Percentiles rank a stretch among this genome's conserved stretches.
phyloP scores from a whole-genome alignment of 2,329 filamentous ascomycete species.

The Claviceps cyperi region DNA sequence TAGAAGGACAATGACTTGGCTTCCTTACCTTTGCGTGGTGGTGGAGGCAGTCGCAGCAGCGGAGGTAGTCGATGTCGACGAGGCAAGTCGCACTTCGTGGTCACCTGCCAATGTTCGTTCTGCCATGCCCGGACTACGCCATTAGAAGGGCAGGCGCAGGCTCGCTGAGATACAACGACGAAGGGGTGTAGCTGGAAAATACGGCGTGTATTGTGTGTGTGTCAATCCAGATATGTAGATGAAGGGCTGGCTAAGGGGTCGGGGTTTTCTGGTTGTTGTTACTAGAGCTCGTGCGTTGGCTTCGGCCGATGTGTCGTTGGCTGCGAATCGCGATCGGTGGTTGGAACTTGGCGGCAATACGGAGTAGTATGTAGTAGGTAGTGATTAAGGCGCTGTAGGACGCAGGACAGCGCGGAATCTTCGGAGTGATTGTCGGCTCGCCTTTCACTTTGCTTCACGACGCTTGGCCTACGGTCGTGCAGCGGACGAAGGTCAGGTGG shows the following conservation, averaged over 20 bases:
- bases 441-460: neutral
- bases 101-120: conserved; percentile 44
- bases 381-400: neutral
- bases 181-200: neutral
- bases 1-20: neutral
- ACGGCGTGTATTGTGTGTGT: neutral
- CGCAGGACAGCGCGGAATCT: neutral
- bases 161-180: conserved; percentile 9
- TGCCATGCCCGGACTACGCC: conserved; percentile 53
- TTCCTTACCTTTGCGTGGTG: conserved; percentile 13
- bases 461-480: neutral
- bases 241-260: neutral
- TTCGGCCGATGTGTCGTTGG: neutral
- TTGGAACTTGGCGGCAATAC: neutral
- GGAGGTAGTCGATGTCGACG: conserved; percentile 21
- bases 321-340: neutral
- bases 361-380: no score
- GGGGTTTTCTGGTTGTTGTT: neutral
- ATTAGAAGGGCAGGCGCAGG: conserved; percentile 35
- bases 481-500: neutral
- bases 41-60: conserved; percentile 13
- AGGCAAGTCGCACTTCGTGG: conserved; percentile 40
- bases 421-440: neutral
- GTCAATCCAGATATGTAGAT: neutral
- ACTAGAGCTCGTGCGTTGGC: neutral